Conservation (phyloP, 176 grass and related monocot genomes). For the Melocanna baccifera region DNA sequence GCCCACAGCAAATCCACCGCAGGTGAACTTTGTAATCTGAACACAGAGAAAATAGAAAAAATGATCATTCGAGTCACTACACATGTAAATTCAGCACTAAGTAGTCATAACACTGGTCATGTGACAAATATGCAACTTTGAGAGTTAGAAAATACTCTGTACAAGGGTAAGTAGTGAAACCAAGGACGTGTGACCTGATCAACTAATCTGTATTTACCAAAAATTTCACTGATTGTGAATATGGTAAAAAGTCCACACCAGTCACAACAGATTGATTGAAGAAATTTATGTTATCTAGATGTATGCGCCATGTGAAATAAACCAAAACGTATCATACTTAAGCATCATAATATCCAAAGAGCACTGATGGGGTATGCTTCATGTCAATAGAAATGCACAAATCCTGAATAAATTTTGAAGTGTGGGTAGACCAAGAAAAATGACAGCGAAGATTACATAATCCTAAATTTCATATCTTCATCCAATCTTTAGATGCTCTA, state of each 20-base stretch:
- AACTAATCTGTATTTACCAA: background rate
- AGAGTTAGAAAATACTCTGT: background rate
- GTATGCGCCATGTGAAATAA: background rate
- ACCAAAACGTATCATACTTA: background rate
- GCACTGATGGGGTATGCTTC: background rate
- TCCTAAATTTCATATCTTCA: background rate
- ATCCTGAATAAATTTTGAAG: background rate
- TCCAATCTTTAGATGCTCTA: background rate
- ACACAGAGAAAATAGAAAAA: background rate
- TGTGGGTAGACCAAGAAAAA: background rate
- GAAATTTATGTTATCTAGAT: background rate
- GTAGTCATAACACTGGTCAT: background rate
- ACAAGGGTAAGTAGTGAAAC: background rate
- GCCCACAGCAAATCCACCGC: slow-evolving; percentile 56
- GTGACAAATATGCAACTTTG: background rate
- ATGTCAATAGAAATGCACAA: background rate
- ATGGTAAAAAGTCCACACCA: background rate
- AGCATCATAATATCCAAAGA: background rate
- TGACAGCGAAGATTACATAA: background rate
- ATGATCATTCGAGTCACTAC: background rate
- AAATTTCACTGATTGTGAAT: background rate
- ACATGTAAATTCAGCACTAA: background rate
- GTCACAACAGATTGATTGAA: background rate
- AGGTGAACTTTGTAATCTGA: slow-evolving; percentile 67
- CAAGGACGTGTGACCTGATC: background rate